Evolutionary conservation across 1,139 yeast species (phyloP).

Genomic region (Scheffersomyces parashehatae): DNA sequence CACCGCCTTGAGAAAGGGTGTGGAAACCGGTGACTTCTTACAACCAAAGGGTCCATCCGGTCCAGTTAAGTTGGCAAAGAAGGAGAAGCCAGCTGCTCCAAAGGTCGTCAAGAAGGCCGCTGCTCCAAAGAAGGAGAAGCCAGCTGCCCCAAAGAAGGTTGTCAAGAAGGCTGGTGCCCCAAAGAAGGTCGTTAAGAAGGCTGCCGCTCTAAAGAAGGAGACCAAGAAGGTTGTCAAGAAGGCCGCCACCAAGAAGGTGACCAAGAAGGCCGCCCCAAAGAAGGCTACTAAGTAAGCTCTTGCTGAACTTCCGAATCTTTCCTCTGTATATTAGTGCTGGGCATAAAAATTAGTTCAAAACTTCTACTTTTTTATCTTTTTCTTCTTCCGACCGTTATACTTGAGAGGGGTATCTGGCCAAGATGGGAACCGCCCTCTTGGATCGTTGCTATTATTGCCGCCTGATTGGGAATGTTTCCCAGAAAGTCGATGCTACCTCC

Average conservation of each 20-base stretch:
- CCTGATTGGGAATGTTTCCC: no score
- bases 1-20: slow-evolving; percentile 79
- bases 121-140: slow-evolving; percentile 46
- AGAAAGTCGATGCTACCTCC: no score
- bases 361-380: background rate
- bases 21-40: slow-evolving; percentile 68
- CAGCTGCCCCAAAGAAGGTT: slow-evolving; percentile 17
- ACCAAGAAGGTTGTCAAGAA: slow-evolving; percentile 14
- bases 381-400: background rate
- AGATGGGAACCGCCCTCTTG: no score
- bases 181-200: slow-evolving; percentile 9
- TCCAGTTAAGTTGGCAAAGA: slow-evolving; percentile 63
- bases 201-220: slow-evolving; percentile 12
- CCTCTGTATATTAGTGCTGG: slow-evolving; percentile 1
- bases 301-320: background rate
- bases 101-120: slow-evolving; percentile 21
- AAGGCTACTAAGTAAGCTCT: slow-evolving; percentile 17
- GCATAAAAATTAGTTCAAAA: slow-evolving; percentile 1
- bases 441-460: no score
- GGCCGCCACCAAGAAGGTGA: slow-evolving; percentile 15
- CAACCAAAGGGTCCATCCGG: slow-evolving; percentile 91
- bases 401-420: no score
- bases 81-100: slow-evolving; percentile 27
- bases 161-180: slow-evolving; percentile 12
- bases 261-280: slow-evolving; percentile 15